Evolutionary conservation across 1,284 basidiomycete genomes (phyloP).

Genomic region (Cutaneotrichosporon curvatum): DNA sequence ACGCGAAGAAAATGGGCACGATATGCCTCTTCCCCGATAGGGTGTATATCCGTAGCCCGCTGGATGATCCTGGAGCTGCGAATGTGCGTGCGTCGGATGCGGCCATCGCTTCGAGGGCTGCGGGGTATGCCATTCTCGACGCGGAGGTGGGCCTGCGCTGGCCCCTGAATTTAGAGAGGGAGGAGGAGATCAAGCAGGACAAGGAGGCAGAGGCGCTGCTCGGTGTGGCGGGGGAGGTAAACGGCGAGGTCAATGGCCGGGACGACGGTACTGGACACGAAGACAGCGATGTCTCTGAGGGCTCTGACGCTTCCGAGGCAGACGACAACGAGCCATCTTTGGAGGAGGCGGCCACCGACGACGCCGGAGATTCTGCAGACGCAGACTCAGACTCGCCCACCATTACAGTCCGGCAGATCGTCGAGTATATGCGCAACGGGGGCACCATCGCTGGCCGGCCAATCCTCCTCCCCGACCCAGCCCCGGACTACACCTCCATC

Average conservation of each 20-base stretch:
- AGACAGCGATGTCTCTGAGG: conserved; percentile 7
- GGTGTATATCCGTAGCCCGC: conserved; percentile 26
- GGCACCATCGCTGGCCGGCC: conserved; percentile 53
- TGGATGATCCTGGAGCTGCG: conserved; percentile 32
- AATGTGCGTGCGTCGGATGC: conserved; percentile 17
- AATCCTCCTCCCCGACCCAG: conserved; percentile 28
- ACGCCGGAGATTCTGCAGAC: neutral
- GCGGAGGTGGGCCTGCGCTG: conserved; percentile 28
- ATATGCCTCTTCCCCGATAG: conserved; percentile 35
- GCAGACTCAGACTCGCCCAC: neutral
- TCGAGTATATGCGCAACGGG: conserved; percentile 66
- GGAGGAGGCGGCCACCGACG: conserved; percentile 5
- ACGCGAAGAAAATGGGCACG: conserved; percentile 23
- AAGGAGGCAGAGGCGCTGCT: conserved; percentile 15
- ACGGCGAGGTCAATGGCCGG: neutral
- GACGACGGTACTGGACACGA: neutral
- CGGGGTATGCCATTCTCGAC: conserved; percentile 42
- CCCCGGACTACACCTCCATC: conserved; percentile 8
- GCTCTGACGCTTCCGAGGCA: conserved; percentile 15
- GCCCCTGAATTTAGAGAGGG: conserved; percentile 33
- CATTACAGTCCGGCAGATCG: conserved; percentile 49
- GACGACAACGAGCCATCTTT: too few species aligned
- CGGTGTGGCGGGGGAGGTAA: conserved; percentile 11
- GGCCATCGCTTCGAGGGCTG: conserved; percentile 21
- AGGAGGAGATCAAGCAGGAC: conserved; percentile 20